Base-by-base conservation (phyloP, 345 rosid genomes). In the Nephelium lappaceum region DNA sequence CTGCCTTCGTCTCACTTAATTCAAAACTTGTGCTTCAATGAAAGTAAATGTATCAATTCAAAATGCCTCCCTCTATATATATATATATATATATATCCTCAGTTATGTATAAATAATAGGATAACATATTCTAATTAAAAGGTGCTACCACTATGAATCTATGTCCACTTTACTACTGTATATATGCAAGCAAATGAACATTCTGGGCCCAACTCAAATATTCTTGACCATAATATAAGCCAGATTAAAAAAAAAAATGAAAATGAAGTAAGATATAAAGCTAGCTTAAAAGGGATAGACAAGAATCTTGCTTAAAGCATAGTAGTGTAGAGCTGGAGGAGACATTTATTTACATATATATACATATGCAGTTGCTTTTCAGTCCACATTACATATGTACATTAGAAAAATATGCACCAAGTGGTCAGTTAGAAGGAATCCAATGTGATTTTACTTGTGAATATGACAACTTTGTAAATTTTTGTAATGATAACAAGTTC, bases 241-340 rank as follows among this genome's bases (percentile, higher is more conserved):
- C n/a, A 57, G 5, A 6, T 7, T 45, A 7, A 45, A 18, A 57
- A 57, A 18, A 36, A 51, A 11, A 18, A 41, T 11, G 61, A 57
- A n/a, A 11, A 27, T 61, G 57, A 45, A 65, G 61, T 21, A 36
- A 64, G 16, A 38, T 47, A 67, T 8, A 66, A 67, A 53, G 51
- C 53, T 53, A 8, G 11, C 41, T 39, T 41, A 75, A 75, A 75
- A 74, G 61, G 42, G 43, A 21, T 0, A 3, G 45, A 63, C 70
- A 75, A 64, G 61, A 45, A 64, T 64, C 68, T 67, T 67, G 51
- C 64, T 38, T 76, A 75, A 66, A 75, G 53, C 72, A 23, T 64
- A 11, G 8, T 60, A 18, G 45, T 67, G 36, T 47, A 14, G 16
- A 31, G 72, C 5, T n/a, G 18, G 64, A 53, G 49, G 71, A 66